Evolutionary conservation across 2,329 filamentous ascomycete species (phyloP), one percentile per base, ranked within the genome.

Genomic region (Daldinia sp.): DNA sequence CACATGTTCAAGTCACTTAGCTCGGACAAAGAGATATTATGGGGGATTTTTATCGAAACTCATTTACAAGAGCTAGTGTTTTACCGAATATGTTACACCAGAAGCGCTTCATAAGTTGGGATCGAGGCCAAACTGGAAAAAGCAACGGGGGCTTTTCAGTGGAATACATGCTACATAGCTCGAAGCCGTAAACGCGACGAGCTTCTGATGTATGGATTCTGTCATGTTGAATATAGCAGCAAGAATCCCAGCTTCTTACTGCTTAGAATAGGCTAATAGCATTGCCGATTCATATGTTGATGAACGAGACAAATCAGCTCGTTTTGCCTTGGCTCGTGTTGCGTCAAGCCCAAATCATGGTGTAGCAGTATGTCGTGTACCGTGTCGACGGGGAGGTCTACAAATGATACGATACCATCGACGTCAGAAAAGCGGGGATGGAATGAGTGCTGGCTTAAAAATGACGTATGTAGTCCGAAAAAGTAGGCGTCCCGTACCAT

Each of bases 21-120:
- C 37, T 60, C 4, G 60, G 58, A 3, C 48, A 50, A 5, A 60
- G 10, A 60, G 61, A 66, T 63, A 68, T 68, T 15, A 35, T 60
- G 34, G 8, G 21, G 8, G 51, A n/a, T 10, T 43, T 45, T 21
- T 50, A 29, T 35, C 35, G 34, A 51, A 19, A 25, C 21, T 58
- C 56, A 64, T 61, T 39, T 7, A 61, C 21, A 52, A 48, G 13
- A 35, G 41, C 17, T 10, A 39, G 43, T 49, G 9, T 17, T 50
- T 54, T 21, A n/a, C 11, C 19, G 39, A 34, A 23, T 11, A 45
- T 39, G 34, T 15, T 50, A 17, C 35, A 15, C 49, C 27, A 30
- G 17, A 37, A 51, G 27, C 19, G 4, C n/a, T 17, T 47, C 23
- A 30, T 19, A 48, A 11, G 27, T 30, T 13, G 4, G 10, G 11